Evolutionary conservation across 768 basidiomycete genomes (phyloP), one percentile per base, ranked within the genome.

Genomic region (Botryobasidium botryosum): DNA sequence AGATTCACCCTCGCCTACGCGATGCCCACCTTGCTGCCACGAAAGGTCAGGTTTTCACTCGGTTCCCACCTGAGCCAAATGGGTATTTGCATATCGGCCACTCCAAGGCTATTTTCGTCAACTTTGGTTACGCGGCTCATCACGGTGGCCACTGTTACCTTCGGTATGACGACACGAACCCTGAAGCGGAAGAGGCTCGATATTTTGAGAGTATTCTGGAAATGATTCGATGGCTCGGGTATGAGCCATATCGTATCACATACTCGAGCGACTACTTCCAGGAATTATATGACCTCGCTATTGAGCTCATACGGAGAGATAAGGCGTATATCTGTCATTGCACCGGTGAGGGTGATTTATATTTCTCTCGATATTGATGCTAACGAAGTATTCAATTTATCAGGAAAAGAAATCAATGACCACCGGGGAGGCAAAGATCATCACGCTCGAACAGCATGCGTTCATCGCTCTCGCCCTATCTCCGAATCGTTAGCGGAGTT

Each of bases 1-100:
- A 99, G 60, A 70, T 83, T 32, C 70, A 77, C 47, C 71, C 79
- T 3, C 68, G 71, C 41, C 73, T 94, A 42, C 79, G 81, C 37
- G 77, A 86, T 50, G 68, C 74, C 45, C 94, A 99, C 57, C 64
- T 97, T 32, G 69, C 73, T 6, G 69, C 68, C 4, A 97, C 94
- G 1, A 72, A 71, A 12, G 85, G 88, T 6, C 66, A 72, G 40
- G 91, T 97, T 3, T 79, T 79, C 65, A 99, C 94, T 8, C 85
- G 94, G 31, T 99, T 99, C 64, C 94, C 94, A 21, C 94, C 94
- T 2, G 94, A 99, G 63, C 94, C 94, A 3, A 99, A 99, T 57
- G 94, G 94, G 10, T 97, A 73, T 63, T 69, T 97, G 32, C 94
- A 88, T 55, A 80, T 87, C 52, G 92, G 92, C 2, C 94, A 99